phyloP scores from a whole-genome alignment of 192 early-diverging fungal species.

The Radiomyces spectabilis region DNA sequence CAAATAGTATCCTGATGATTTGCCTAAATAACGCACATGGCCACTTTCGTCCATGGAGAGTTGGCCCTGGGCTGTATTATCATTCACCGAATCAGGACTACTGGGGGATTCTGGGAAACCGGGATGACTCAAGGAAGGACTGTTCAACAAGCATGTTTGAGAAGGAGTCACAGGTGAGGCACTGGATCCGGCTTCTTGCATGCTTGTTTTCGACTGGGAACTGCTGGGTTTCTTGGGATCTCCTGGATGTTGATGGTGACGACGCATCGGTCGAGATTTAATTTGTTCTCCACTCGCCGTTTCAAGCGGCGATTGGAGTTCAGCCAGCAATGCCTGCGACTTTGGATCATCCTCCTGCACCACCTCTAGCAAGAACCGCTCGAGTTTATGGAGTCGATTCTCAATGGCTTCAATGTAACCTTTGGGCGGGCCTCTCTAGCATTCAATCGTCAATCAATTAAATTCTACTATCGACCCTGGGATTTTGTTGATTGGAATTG shows the following conservation, averaged over 20 bases:
- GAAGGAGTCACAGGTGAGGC: constrained; percentile 5
- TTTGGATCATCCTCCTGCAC: constrained; percentile 44
- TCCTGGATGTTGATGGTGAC: background rate
- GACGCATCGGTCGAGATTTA: constrained; percentile 8
- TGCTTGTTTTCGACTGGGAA: background rate
- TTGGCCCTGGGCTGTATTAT: constrained; percentile 47
- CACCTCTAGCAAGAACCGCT: constrained; percentile 52
- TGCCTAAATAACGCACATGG: constrained; percentile 66
- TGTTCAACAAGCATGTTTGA: no score
- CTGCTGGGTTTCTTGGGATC: no score
- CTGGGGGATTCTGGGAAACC: constrained; percentile 4
- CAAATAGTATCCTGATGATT: constrained; percentile 69
- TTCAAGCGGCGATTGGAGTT: constrained; percentile 28
- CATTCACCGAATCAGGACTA: constrained; percentile 27
- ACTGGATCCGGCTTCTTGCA: background rate
- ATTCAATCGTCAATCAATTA: background rate
- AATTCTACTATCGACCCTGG: background rate
- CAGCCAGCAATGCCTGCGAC: constrained; percentile 19
- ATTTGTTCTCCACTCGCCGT: constrained; percentile 26
- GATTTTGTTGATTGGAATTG: background rate
- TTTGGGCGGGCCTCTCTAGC: constrained; percentile 72
- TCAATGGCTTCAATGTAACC: constrained; percentile 87
- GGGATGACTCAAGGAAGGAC: constrained; percentile 15
- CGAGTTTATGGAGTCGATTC: constrained; percentile 61
- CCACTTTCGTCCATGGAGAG: constrained; percentile 65